A percentile compares a stretch with the other conserved stretches of the same genome.
Conservation (phyloP, 495 filamentous ascomycete genomes). For the Aspergillus cristatus region DNA sequence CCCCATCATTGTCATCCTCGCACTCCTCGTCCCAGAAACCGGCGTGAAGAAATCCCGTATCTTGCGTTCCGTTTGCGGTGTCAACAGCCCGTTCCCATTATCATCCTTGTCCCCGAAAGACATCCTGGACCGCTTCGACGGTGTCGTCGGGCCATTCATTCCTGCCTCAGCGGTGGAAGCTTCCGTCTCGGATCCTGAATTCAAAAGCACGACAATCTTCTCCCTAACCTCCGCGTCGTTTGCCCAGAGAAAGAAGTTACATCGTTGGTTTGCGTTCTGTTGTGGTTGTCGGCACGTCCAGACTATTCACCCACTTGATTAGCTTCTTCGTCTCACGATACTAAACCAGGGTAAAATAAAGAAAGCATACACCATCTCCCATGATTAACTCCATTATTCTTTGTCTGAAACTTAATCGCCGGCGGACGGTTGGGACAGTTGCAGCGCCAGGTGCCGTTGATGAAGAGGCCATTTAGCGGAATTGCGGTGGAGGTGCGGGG, state of each 20-base stretch:
- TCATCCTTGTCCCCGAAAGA: too few relatives aligned
- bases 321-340: not conserved
- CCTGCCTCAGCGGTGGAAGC: too few relatives aligned
- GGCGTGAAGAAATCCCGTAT: conserved; percentile 6
- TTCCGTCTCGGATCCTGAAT: conserved; percentile 40
- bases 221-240: conserved; percentile 52
- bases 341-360: not conserved
- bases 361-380: conserved; percentile 45
- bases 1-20: conserved; percentile 18
- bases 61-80: conserved; percentile 27
- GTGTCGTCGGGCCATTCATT: too few relatives aligned
- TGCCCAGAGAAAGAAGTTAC: conserved; percentile 65
- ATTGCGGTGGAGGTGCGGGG: conserved; percentile 21
- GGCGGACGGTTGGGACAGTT: conserved; percentile 56
- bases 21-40: conserved; percentile 13
- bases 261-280: conserved; percentile 26
- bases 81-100: conserved; percentile 19
- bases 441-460: conserved; percentile 50
- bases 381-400: conserved; percentile 57
- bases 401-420: conserved; percentile 51
- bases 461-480: conserved; percentile 45
- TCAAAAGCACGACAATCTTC: conserved; percentile 38
- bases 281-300: conserved; percentile 54
- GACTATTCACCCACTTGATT: conserved; percentile 26
- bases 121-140: too few relatives aligned